A percentile compares a stretch with the other conserved stretches of the same genome.
phyloP scores from a whole-genome alignment of 2,329 filamentous ascomycete species.

The Phialemonium atrogriseum region DNA sequence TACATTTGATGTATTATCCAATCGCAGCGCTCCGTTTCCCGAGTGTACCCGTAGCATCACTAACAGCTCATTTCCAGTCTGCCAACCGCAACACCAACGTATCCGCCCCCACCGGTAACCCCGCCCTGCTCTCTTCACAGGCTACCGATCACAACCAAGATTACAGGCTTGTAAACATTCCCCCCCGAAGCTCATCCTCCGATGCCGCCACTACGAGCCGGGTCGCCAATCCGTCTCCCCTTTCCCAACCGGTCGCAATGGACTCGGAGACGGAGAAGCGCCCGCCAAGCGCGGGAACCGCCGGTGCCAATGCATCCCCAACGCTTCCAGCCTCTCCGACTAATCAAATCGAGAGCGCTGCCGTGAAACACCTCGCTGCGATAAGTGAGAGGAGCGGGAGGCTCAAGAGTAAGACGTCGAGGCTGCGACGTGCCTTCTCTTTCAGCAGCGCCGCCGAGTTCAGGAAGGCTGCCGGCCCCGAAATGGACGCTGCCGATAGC shows the following conservation, averaged over 20 bases:
- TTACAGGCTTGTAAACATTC: slow-evolving; percentile 48
- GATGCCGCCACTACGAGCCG: slow-evolving; percentile 54
- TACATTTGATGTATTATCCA: slow-evolving; percentile 26
- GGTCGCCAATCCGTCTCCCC: slow-evolving; percentile 58
- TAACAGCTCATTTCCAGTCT: slow-evolving; percentile 46
- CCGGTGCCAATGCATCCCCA: slow-evolving; percentile 16
- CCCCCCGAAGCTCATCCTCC: slow-evolving; percentile 53
- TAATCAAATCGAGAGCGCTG: slow-evolving; percentile 56
- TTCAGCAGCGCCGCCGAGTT: slow-evolving; percentile 95
- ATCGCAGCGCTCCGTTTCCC: slow-evolving; percentile 32
- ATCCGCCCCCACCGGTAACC: slow-evolving; percentile 43
- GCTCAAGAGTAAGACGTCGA: slow-evolving; percentile 76
- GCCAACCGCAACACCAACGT: slow-evolving; percentile 48
- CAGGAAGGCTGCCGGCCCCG: slow-evolving; percentile 62
- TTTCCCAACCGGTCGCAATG: slow-evolving; percentile 64
- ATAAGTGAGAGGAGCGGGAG: slow-evolving; percentile 73
- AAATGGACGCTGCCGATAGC: slow-evolving; percentile 31
- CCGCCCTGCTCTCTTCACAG: slow-evolving; percentile 36
- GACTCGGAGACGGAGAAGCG: slow-evolving; percentile 37
- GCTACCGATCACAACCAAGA: slow-evolving; percentile 40
- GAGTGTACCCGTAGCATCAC: slow-evolving; percentile 22
- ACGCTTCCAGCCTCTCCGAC: slow-evolving; percentile 19
- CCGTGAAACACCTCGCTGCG: slow-evolving; percentile 78
- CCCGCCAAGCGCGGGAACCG: slow-evolving; percentile 17
- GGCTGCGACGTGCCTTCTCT: slow-evolving; percentile 85